phyloP scores from a whole-genome alignment of 1,284 basidiomycete genomes.

The Athelia sp. region DNA sequence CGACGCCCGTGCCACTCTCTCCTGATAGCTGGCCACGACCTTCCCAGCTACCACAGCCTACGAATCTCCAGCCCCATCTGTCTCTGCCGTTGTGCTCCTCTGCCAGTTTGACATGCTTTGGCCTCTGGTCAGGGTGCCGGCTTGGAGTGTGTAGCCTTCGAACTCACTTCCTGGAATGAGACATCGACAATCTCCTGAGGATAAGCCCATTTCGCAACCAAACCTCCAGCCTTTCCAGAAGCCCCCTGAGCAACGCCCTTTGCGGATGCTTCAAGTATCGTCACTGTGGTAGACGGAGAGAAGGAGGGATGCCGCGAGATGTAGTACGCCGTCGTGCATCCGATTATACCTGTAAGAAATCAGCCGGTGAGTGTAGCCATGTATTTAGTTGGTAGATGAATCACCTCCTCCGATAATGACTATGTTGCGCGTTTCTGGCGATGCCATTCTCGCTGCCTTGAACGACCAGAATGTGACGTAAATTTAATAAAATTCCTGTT shows the following conservation, averaged over 20 bases:
- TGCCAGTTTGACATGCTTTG: conserved; percentile 77
- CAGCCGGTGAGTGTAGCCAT: conserved; percentile 65
- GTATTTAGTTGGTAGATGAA: too few relatives aligned
- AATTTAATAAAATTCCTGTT: too few relatives aligned
- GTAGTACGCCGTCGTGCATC: conserved; percentile 84
- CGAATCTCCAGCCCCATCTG: conserved; percentile 81
- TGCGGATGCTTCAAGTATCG: conserved; percentile 73
- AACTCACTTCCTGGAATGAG: conserved; percentile 46
- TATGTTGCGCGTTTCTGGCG: conserved; percentile 19
- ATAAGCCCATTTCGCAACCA: conserved; percentile 83
- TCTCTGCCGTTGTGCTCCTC: conserved; percentile 65
- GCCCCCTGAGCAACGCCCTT: conserved; percentile 71
- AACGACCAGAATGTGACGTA: too few relatives aligned
- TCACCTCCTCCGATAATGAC: conserved; percentile 51
- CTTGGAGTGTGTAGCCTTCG: not conserved
- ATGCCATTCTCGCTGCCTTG: too few relatives aligned
- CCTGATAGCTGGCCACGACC: conserved; percentile 39
- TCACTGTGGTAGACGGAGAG: conserved; percentile 38
- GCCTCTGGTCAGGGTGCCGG: conserved; percentile 4
- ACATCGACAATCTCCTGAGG: conserved; percentile 73
- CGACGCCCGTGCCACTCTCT: conserved; percentile 21
- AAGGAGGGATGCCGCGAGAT: conserved; percentile 55
- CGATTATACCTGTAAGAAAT: conserved; percentile 61
- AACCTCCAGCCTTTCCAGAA: conserved; percentile 87
- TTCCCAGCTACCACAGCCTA: conserved; percentile 64